Conservation (phyloP, 1,284 basidiomycete genomes). For the Ganoderma sinense region DNA sequence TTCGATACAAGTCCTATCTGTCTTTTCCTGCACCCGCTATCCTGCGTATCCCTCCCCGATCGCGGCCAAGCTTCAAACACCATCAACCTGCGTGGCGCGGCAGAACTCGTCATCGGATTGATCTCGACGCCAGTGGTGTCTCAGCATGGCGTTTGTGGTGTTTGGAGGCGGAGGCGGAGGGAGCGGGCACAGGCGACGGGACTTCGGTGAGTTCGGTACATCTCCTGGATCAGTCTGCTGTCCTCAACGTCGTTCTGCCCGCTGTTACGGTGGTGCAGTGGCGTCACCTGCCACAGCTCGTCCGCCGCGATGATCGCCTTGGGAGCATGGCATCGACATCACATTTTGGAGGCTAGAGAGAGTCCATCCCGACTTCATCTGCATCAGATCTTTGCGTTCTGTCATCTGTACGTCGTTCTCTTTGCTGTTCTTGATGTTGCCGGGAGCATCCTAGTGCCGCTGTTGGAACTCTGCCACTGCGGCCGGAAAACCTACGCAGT, state of each 20-base stretch:
- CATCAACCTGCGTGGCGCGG: neutral
- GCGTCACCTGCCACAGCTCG: too few relatives aligned
- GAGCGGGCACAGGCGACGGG: too few relatives aligned
- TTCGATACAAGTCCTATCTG: neutral
- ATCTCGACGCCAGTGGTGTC: neutral
- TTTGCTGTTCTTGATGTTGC: neutral
- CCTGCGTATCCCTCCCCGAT: neutral
- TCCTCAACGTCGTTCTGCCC: too few relatives aligned
- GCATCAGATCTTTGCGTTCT: neutral
- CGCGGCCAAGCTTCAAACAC: neutral
- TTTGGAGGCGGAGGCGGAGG: neutral
- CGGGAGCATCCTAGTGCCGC: neutral
- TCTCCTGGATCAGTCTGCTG: neutral
- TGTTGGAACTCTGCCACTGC: neutral
- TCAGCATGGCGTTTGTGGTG: neutral
- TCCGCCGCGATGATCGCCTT: neutral
- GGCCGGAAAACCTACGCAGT: too few relatives aligned
- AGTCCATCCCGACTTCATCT: neutral
- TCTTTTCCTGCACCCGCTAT: neutral
- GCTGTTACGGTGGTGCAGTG: too few relatives aligned
- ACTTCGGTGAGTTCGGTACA: neutral
- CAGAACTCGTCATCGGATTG: neutral
- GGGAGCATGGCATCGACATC: too few relatives aligned
- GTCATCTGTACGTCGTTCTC: neutral
- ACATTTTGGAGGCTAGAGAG: too few relatives aligned